These are phyloP conservation scores for Cruciata laevipes DNA, from an alignment of 257 asterid genomes.

Conservation along the genomic window DNA sequence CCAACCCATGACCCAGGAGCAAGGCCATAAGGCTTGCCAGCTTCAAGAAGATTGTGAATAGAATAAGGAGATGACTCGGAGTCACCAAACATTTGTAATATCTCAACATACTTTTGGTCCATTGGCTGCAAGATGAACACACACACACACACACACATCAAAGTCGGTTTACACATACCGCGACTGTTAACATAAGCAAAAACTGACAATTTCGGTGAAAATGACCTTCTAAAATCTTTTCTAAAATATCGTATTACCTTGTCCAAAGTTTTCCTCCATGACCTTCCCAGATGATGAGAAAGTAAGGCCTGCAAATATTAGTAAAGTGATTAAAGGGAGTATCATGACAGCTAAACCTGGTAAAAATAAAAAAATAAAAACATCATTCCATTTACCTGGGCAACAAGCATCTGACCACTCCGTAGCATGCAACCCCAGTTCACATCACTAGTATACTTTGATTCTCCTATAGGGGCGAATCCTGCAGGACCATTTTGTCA, in stretches of 20 bases:
- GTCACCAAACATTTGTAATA: slow-evolving; percentile 83
- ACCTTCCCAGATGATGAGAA: slow-evolving; percentile 74
- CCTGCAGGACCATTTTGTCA: slow-evolving; percentile 36
- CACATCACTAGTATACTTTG: slow-evolving; percentile 80
- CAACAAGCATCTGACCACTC: slow-evolving; percentile 99
- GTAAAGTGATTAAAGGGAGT: not conserved
- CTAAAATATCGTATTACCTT: slow-evolving; percentile 40
- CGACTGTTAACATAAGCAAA: not conserved
- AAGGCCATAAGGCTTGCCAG: slow-evolving; percentile 80
- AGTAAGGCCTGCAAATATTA: slow-evolving; percentile 56
- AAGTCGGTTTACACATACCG: not conserved
- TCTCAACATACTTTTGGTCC: slow-evolving; percentile 55
- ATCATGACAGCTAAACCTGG: not conserved
- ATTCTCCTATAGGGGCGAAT: slow-evolving; percentile 61
- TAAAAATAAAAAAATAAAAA: not conserved
- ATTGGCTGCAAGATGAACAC: slow-evolving; percentile 46
- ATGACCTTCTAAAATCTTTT: not conserved
- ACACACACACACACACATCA: not conserved
- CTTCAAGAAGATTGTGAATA: slow-evolving; percentile 91
- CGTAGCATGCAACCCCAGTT: slow-evolving; percentile 99
- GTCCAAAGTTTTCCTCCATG: slow-evolving; percentile 76
- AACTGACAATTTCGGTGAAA: not conserved
- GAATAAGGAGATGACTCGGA: slow-evolving; percentile 74
- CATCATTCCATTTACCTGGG: slow-evolving; percentile 52
- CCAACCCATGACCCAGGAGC: slow-evolving; percentile 99